Conservation (phyloP, 2,329 filamentous ascomycete species). For the Ampelomyces quisqualis region DNA sequence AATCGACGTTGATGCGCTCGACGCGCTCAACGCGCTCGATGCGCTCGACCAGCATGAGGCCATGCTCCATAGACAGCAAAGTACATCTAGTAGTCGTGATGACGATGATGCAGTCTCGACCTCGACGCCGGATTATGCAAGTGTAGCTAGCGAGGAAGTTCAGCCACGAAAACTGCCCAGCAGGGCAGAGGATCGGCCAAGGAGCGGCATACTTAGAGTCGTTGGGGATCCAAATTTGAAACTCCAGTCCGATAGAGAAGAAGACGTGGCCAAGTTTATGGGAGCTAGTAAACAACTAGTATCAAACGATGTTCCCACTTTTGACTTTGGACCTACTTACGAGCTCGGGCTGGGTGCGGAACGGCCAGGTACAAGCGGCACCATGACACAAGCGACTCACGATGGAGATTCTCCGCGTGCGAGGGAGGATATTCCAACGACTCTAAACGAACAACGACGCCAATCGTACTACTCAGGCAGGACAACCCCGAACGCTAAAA, state of each 20-base stretch:
- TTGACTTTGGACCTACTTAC: conserved; percentile 85
- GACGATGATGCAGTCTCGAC: conserved; percentile 65
- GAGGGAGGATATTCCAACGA: conserved; percentile 34
- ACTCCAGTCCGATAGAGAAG: conserved; percentile 46
- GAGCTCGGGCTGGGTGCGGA: conserved; percentile 61
- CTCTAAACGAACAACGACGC: conserved; percentile 32
- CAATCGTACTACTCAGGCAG: conserved; percentile 33
- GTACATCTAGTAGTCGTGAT: conserved; percentile 56
- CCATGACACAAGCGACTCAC: conserved; percentile 46
- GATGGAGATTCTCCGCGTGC: conserved; percentile 33
- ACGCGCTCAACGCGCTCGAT: conserved; percentile 43
- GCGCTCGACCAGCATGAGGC: conserved; percentile 23
- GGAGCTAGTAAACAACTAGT: conserved; percentile 17
- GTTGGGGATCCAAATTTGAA: conserved; percentile 60
- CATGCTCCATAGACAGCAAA: conserved; percentile 36
- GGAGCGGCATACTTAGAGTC: conserved; percentile 78
- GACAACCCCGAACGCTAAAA: conserved; percentile 44
- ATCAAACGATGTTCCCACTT: conserved; percentile 63
- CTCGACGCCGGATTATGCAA: conserved; percentile 75
- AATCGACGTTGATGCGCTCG: conserved; percentile 50
- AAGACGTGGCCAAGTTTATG: conserved; percentile 51
- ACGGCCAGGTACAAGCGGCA: conserved; percentile 58
- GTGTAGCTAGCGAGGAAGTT: conserved; percentile 52
- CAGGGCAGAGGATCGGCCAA: conserved; percentile 66
- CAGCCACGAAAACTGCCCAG: conserved; percentile 41